Evolutionary conservation across 257 asterid species (phyloP).

Genomic region (Solanum clarkiae): DNA sequence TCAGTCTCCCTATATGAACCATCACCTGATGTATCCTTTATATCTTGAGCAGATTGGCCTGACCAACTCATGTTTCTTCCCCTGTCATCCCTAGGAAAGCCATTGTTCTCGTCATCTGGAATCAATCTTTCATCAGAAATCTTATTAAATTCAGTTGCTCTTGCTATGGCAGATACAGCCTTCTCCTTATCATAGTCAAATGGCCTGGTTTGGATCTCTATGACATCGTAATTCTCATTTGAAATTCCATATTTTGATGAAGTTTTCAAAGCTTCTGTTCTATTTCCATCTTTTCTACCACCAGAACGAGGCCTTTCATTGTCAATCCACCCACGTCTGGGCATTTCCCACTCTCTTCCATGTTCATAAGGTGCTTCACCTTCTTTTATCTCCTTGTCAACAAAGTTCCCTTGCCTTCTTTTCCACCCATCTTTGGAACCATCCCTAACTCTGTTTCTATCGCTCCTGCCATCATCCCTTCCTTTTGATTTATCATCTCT

Average conservation of each 20-base stretch:
- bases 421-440: constrained; percentile 62
- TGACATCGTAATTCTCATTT: constrained; percentile 90
- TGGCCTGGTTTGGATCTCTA: constrained; percentile 92
- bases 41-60: constrained; percentile 50
- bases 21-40: constrained; percentile 42
- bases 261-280: constrained; percentile 94
- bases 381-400: constrained; percentile 61
- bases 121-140: constrained; percentile 25
- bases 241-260: constrained; percentile 92
- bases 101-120: constrained; percentile 31
- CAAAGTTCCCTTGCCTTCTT: constrained; percentile 44
- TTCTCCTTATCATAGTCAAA: constrained; percentile 73
- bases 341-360: constrained; percentile 88
- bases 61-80: constrained; percentile 32
- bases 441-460: constrained; percentile 58
- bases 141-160: constrained; percentile 34
- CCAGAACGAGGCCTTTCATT: constrained; percentile 51
- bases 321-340: constrained; percentile 77
- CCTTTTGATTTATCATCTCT: constrained; percentile 70
- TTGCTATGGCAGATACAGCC: constrained; percentile 27
- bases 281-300: constrained; percentile 83
- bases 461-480: constrained; percentile 76
- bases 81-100: constrained; percentile 40
- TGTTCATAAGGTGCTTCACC: constrained; percentile 42
- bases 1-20: constrained; percentile 55